A percentile compares a stretch with the other conserved stretches of the same genome.
phyloP scores from a whole-genome alignment of 768 basidiomycete species.

The Podaxis sp. region DNA sequence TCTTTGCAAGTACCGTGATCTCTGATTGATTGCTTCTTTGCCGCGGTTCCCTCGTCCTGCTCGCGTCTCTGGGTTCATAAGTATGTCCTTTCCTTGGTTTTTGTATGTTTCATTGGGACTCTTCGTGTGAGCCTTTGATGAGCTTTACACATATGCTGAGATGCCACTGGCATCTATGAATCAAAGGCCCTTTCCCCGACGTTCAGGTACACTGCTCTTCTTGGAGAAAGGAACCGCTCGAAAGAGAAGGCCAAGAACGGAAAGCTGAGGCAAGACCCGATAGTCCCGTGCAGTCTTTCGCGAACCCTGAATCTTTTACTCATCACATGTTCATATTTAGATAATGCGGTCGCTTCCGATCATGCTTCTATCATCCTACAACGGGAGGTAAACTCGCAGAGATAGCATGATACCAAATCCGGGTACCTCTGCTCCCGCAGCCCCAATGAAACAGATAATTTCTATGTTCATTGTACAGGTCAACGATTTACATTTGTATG shows the following conservation, averaged over 20 bases:
- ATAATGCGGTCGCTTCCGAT: neutral
- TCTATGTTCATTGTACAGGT: too few relatives aligned
- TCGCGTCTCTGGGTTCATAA: neutral
- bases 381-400: neutral
- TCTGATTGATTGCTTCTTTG: too few relatives aligned
- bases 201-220: constrained; percentile 11
- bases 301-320: neutral
- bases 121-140: neutral
- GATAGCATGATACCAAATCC: neutral
- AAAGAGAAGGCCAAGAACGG: constrained; percentile 7
- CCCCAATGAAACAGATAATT: too few relatives aligned
- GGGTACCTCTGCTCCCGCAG: neutral
- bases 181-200: neutral
- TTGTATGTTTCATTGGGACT: neutral
- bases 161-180: constrained; percentile 6
- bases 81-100: neutral
- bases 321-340: neutral
- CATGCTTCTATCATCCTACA: neutral
- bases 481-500: too few relatives aligned
- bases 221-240: constrained; percentile 6
- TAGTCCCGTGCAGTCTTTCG: neutral
- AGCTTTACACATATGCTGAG: constrained; percentile 1
- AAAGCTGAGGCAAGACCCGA: constrained; percentile 1
- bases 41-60: too few relatives aligned
- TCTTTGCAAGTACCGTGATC: too few relatives aligned